Percentiles rank a stretch among this genome's conserved stretches.
Conservation (phyloP, 164 flowering plant genomes). For the Euptelea pleiosperma region DNA sequence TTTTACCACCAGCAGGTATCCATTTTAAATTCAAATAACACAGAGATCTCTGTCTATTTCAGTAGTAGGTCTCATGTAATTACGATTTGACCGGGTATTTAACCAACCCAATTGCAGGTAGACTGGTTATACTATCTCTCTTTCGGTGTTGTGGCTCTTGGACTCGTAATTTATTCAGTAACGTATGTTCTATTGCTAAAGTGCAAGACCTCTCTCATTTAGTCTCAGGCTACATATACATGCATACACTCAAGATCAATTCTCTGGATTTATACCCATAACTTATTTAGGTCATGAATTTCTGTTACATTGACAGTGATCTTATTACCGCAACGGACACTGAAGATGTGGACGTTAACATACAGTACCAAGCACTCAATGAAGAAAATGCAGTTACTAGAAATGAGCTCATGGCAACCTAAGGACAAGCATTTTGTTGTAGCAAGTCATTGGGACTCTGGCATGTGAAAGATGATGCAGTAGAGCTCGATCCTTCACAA, state of each 20-base stretch:
- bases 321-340: slow-evolving; percentile 9
- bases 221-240: not conserved
- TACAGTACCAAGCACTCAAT: slow-evolving; percentile 37
- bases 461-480: too few species aligned
- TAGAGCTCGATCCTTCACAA: too few species aligned
- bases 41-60: too few species aligned
- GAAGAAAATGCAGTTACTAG: slow-evolving; percentile 30
- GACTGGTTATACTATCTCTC: slow-evolving; percentile 71
- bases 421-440: too few species aligned
- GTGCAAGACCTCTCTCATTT: not conserved
- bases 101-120: slow-evolving; percentile 52
- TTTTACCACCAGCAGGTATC: slow-evolving; percentile 65
- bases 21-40: too few species aligned
- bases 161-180: slow-evolving; percentile 59
- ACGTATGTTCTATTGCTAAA: slow-evolving; percentile 33
- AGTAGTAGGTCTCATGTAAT: not conserved
- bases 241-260: too few species aligned
- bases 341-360: slow-evolving; percentile 18
- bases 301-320: slow-evolving; percentile 29
- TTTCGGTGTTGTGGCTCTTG: slow-evolving; percentile 49
- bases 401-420: slow-evolving; percentile 9
- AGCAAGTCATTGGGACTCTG: too few species aligned
- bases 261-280: not conserved
- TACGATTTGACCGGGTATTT: not conserved
- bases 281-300: not conserved